Base-by-base conservation (phyloP, 2,329 filamentous ascomycete genomes). In the Sarocladiaceae sp. region DNA sequence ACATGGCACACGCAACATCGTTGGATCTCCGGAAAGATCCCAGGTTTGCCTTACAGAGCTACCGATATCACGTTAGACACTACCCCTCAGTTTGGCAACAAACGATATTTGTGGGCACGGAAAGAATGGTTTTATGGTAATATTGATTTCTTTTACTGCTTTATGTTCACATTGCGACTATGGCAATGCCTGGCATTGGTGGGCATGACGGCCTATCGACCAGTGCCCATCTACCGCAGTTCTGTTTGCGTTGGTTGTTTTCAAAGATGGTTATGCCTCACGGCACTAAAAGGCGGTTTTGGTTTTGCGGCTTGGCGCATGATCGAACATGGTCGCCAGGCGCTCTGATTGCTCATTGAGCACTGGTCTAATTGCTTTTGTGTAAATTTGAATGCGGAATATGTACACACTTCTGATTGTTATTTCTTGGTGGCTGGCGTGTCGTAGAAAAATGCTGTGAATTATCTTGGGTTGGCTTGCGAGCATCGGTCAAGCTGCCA, bases 241-340 rank as follows among this genome's bases (percentile, higher is more conserved):
- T 55, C 52, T 50, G 49, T 53, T 55, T 54, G 56, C 31, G 51
- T 55, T 53, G n/a, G 56, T 44, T 50, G 53, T 50, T 58, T 52
- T 54, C 51, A 61, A 68, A 69, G 66, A 69, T 60, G 64, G 65
- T 62, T 62, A 63, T 57, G 67, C 67, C 67, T 70, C 67, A 65
- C 67, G 67, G 67, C 67, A 66, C 57, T 60, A 60, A 58, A 62
- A 36, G 28, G 44, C 44, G 44, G 44, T 31, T 18, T 48, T 48
- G n/a, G 44, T 48, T 48, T 48, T 31, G 44, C 12, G 12, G 12
- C 17, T 12, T 26, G 44, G 44, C 18, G 28, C 44, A 48, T 29
- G 44, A 20, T 48, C 28, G 13, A 23, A 22, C n/a, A 33, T 46
- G 15, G 10, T 40, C 22, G 33, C 35, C 26, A 20, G 22, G 44